Percentiles rank a stretch among this genome's conserved stretches.
These are phyloP conservation scores for Astragalus membranaceus DNA, from an alignment of 306 rosid species.

Conservation along the genomic window DNA sequence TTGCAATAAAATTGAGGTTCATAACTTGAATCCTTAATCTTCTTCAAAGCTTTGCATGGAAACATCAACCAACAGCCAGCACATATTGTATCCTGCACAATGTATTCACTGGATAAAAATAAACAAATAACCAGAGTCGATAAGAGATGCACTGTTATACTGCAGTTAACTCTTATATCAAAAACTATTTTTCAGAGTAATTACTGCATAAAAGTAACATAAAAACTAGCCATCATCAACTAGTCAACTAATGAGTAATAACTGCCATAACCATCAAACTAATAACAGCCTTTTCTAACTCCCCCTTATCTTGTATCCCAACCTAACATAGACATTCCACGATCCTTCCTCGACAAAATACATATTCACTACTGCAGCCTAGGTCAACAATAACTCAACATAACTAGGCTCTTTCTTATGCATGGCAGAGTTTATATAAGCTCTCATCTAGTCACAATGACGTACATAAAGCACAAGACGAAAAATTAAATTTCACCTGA, in stretches of 20 bases:
- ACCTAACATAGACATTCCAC: background rate
- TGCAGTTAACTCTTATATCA: background rate
- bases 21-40: conserved; percentile 43
- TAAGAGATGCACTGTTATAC: background rate
- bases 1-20: conserved; percentile 53
- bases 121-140: conserved; percentile 9
- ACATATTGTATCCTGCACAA: conserved; percentile 66
- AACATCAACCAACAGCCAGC: conserved; percentile 63
- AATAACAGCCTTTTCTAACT: too few relatives aligned
- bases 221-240: background rate
- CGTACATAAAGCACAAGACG: background rate
- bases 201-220: conserved; percentile 4
- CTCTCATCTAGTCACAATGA: background rate
- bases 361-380: background rate
- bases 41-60: conserved; percentile 56
- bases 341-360: background rate
- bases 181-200: conserved; percentile 18
- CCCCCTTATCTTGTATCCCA: too few relatives aligned
- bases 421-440: background rate
- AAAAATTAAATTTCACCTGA: conserved; percentile 28
- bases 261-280: too few relatives aligned
- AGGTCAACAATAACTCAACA: background rate
- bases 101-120: conserved; percentile 20
- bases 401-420: background rate
- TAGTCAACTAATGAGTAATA: too few relatives aligned